These are phyloP conservation scores for Penicillium salamii DNA, from an alignment of 495 filamentous ascomycete genomes.

Conservation along the genomic window DNA sequence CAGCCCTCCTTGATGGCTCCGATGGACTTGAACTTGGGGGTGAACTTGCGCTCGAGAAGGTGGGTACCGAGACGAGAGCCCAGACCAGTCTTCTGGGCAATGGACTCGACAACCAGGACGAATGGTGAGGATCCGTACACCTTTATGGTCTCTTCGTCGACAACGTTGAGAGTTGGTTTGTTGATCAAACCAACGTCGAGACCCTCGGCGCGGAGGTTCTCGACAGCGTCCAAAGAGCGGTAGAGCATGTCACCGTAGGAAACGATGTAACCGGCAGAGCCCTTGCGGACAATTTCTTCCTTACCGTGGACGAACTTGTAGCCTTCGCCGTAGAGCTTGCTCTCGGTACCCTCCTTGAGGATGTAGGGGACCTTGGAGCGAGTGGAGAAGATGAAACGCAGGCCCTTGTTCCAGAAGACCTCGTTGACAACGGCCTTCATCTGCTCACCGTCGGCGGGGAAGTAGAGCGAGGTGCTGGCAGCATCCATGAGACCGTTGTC, in stretches of 20 bases:
- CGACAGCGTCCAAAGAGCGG: constrained; percentile 39
- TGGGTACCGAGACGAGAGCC: constrained; percentile 38
- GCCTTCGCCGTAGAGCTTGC: constrained; percentile 34
- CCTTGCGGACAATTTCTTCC: constrained; percentile 37
- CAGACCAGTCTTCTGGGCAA: constrained; percentile 41
- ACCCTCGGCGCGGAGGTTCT: constrained; percentile 31
- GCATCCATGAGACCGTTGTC: constrained; percentile 40
- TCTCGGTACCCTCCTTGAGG: constrained; percentile 33
- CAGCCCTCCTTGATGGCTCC: constrained; percentile 37
- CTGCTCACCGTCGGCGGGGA: constrained; percentile 43
- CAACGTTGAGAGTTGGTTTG: constrained; percentile 40
- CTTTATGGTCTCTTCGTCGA: constrained; percentile 38
- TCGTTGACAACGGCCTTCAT: constrained; percentile 41
- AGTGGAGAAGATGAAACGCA: constrained; percentile 43
- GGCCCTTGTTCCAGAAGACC: constrained; percentile 35
- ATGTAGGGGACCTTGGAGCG: constrained; percentile 42
- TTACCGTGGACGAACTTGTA: constrained; percentile 41
- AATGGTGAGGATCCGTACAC: constrained; percentile 34
- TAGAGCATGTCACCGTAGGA: constrained; percentile 44
- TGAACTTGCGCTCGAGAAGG: constrained; percentile 33
- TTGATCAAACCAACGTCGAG: constrained; percentile 37
- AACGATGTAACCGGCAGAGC: constrained; percentile 36
- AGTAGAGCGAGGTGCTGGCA: constrained; percentile 30
- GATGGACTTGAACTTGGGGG: constrained; percentile 33
- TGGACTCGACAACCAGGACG: constrained; percentile 36